Conservation (phyloP, 2,329 filamentous ascomycete genomes). For the Zymoseptoria brevis region DNA sequence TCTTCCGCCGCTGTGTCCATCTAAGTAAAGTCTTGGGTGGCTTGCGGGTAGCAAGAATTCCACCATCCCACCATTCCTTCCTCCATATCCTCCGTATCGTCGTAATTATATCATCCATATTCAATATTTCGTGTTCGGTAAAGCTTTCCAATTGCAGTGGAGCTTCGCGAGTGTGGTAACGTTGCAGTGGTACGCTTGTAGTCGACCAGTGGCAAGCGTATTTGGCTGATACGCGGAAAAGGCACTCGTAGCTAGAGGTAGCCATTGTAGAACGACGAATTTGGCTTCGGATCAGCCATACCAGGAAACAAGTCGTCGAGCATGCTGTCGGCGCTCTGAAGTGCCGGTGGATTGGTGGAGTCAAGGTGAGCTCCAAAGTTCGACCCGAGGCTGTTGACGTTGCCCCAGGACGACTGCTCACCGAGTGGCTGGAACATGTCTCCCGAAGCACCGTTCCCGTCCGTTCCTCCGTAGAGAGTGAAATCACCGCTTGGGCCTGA, state of each 20-base stretch:
- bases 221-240: background rate
- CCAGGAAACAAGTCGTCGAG: constrained; percentile 19
- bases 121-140: background rate
- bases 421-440: constrained; percentile 26
- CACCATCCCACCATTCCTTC: background rate
- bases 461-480: constrained; percentile 44
- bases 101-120: background rate
- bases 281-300: constrained; percentile 1
- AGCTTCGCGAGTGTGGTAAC: background rate
- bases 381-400: constrained; percentile 23
- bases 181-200: background rate
- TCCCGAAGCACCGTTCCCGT: constrained; percentile 14
- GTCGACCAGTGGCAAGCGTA: background rate
- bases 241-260: background rate
- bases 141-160: background rate
- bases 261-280: background rate
- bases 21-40: background rate
- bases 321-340: constrained; percentile 13
- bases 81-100: background rate
- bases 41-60: background rate
- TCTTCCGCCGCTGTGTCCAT: background rate
- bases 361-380: constrained; percentile 14
- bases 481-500: constrained; percentile 46
- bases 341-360: constrained; percentile 6
- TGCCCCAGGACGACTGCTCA: constrained; percentile 28